These are phyloP conservation scores for Agrocybe praecox DNA, from an alignment of 768 basidiomycete species.

Conservation along the genomic window DNA sequence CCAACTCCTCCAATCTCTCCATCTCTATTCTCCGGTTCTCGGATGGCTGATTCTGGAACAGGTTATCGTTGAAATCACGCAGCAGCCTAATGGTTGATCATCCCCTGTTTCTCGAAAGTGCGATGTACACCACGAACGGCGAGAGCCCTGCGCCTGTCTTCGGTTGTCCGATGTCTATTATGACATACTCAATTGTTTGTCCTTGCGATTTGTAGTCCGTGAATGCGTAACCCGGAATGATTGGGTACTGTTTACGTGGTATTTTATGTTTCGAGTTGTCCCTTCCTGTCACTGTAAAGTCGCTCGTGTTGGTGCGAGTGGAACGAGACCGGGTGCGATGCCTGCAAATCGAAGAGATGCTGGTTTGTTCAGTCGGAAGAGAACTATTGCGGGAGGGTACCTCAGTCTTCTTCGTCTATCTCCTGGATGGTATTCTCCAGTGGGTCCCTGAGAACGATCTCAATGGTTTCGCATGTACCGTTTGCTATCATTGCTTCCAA, in stretches of 20 bases:
- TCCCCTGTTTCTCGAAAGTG: constrained; percentile 33
- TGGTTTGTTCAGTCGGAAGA: constrained; percentile 29
- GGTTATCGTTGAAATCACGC: constrained; percentile 25
- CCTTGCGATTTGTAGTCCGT: constrained; percentile 44
- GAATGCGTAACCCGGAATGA: constrained; percentile 40
- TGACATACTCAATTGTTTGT: constrained; percentile 33
- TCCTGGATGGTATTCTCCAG: constrained; percentile 20
- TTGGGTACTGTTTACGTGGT: constrained; percentile 25
- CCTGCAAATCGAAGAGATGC: constrained; percentile 22
- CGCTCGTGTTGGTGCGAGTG: too few relatives aligned
- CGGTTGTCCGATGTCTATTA: constrained; percentile 36
- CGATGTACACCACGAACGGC: constrained; percentile 34
- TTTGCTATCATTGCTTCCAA: constrained; percentile 43
- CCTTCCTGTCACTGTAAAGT: background rate
- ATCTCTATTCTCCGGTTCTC: constrained; percentile 14
- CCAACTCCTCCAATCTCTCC: constrained; percentile 4
- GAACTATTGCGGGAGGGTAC: constrained; percentile 30
- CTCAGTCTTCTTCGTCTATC: constrained; percentile 18
- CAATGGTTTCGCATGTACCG: constrained; percentile 36
- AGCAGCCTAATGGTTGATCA: constrained; percentile 29
- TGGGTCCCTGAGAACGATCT: constrained; percentile 32
- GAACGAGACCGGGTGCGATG: too few relatives aligned
- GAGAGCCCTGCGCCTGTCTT: constrained; percentile 22
- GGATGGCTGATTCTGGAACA: constrained; percentile 26
- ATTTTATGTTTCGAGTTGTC: constrained; percentile 11